These are phyloP conservation scores for Cladosporium sp. DNA, from an alignment of 2,329 filamentous ascomycete species.

Conservation along the genomic window DNA sequence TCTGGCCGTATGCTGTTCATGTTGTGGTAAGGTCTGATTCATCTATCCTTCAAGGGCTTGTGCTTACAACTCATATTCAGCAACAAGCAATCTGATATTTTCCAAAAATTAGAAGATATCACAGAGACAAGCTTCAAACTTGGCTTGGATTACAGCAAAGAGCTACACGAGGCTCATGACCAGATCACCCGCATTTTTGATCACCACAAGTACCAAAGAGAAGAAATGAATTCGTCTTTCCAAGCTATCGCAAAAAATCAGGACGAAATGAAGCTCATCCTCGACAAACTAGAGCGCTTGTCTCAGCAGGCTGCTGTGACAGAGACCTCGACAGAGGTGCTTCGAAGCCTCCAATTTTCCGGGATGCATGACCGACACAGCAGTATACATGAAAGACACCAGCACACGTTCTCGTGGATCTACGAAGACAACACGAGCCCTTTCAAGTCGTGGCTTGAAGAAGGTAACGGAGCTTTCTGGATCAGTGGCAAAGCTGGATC, in stretches of 20 bases:
- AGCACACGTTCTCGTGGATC: background rate
- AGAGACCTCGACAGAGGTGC: background rate
- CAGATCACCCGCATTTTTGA: background rate
- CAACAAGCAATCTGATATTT: background rate
- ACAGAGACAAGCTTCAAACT: background rate
- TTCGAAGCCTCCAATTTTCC: background rate
- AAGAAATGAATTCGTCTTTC: background rate
- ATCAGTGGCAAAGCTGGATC: constrained; percentile 17
- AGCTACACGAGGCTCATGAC: background rate
- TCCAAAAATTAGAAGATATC: background rate
- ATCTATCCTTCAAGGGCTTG: background rate
- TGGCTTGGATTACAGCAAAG: background rate
- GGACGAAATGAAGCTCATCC: background rate
- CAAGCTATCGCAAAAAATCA: background rate
- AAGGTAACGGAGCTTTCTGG: constrained; percentile 1
- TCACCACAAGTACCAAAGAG: background rate
- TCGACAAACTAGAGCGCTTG: background rate
- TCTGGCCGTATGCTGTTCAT: background rate
- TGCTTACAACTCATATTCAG: background rate
- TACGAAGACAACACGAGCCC: background rate
- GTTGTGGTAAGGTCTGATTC: background rate
- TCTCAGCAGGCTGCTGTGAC: background rate
- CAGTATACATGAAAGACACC: background rate
- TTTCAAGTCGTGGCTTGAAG: background rate
- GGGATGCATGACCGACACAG: background rate